Evolutionary conservation across 225 moss, liverwort and hornwort genomes (phyloP), one percentile per base, ranked within the genome.

Genomic region (Pseudoscleropodium purum): DNA sequence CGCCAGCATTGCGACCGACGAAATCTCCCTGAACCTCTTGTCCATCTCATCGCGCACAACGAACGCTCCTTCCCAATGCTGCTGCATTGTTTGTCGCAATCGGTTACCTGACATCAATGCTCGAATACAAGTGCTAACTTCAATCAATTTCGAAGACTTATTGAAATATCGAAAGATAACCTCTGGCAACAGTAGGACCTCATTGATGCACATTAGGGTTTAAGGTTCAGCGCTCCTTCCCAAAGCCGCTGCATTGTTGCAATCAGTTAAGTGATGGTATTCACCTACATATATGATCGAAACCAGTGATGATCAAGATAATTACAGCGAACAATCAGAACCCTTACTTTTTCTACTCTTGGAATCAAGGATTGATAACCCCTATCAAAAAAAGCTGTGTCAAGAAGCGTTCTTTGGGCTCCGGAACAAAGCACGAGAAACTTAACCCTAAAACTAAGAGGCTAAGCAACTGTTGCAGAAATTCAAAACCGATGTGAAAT

Each of bases 1-100:
- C 16, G 91, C 93, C 67, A 93, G 88, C 85, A 84, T 81, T 66
- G 92, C 89, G 68, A 94, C 81, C 81, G 90, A 88, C 69, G 93
- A 87, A 62, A 94, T 81, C 57, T 91, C 87, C 77, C 76, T 88
- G 63, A 72, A 83, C 79, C 94, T 80, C 72, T 85, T 88, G 70
- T 88, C 88, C 59, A 92, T 79, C 59, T 89, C 86, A 82, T 89
- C 84, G 67, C 79, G 81, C 47, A 92, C 64, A 59, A 85, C 45
- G 34, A 69, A 43, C 60, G 72, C 85, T 87, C 87, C 93, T 90
- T 90, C 80, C 90, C 82, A 89, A 74, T 85, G 87, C 81, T 82
- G 92, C 90, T 93, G 90, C 93, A 91, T 87, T 54, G 43, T 43
- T 91, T n/a, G 76, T n/a, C 49, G 59, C 79, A 34, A 79, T 66